Percentiles rank a stretch among this genome's conserved stretches.
Conservation (phyloP, 768 basidiomycete genomes). For the Tricholoma matsutake region DNA sequence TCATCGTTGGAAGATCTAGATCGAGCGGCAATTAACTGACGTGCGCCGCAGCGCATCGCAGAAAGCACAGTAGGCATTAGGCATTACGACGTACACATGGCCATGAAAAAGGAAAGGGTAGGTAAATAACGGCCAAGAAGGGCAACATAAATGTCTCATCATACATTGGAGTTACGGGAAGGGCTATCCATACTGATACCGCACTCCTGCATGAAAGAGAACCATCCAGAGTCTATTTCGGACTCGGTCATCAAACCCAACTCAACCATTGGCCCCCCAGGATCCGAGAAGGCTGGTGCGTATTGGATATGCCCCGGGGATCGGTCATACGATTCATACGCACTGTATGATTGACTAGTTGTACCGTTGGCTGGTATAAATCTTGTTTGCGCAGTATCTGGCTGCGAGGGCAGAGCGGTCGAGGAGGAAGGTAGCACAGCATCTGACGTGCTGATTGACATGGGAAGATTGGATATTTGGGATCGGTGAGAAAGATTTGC, state of each 20-base stretch:
- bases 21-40: too few relatives aligned
- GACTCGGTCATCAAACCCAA: constrained; percentile 43
- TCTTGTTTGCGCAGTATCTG: neutral
- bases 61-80: too few relatives aligned
- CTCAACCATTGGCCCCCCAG: constrained; percentile 36
- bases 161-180: neutral
- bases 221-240: constrained; percentile 46
- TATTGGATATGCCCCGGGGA: neutral
- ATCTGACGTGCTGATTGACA: neutral
- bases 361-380: neutral
- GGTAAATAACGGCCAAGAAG: too few relatives aligned
- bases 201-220: constrained; percentile 48
- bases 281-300: constrained; percentile 13
- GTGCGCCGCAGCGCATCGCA: too few relatives aligned
- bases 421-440: neutral
- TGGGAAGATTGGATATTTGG: neutral
- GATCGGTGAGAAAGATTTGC: neutral
- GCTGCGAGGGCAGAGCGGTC: neutral
- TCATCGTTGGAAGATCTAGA: too few relatives aligned
- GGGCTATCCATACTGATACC: constrained; percentile 33
- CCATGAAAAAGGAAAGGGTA: too few relatives aligned
- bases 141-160: too few relatives aligned
- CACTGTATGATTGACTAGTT: neutral
- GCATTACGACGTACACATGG: too few relatives aligned
- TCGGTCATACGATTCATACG: neutral